phyloP scores from a whole-genome alignment of 2,329 filamentous ascomycete genomes.

The Colletotrichum lentis region DNA sequence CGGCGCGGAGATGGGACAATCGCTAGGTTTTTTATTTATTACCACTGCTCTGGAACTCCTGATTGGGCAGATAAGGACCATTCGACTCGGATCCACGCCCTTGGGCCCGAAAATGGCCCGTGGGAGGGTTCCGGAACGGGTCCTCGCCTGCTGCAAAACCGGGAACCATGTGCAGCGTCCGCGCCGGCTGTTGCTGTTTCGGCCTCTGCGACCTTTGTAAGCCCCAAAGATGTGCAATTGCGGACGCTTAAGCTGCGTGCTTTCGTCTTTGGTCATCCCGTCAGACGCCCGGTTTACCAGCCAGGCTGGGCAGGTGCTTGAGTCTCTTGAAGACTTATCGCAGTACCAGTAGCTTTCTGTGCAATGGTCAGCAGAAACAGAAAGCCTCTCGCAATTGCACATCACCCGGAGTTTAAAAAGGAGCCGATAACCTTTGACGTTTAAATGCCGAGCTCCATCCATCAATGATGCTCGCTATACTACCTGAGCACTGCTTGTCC shows the following conservation, averaged over 20 bases:
- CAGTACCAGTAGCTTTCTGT: not conserved
- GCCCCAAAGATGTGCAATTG: not conserved
- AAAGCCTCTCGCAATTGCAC: not conserved
- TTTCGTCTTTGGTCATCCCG: not conserved
- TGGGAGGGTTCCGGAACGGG: slow-evolving; percentile 5
- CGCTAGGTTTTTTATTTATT: not conserved
- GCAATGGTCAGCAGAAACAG: slow-evolving; percentile 1
- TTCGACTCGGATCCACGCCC: slow-evolving; percentile 16
- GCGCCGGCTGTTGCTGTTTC: slow-evolving; percentile 1
- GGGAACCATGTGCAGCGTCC: not conserved
- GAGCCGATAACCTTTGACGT: not conserved
- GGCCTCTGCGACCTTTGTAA: not conserved
- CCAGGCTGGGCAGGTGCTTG: not conserved
- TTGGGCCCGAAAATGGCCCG: slow-evolving; percentile 21
- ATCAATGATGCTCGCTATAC: not conserved
- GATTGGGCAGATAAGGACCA: slow-evolving; percentile 13
- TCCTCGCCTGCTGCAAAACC: not conserved
- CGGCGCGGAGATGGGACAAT: slow-evolving; percentile 35
- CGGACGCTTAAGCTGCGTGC: not conserved
- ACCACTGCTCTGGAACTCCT: not conserved
- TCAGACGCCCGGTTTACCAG: not conserved
- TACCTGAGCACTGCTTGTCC: not conserved
- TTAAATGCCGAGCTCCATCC: not conserved
- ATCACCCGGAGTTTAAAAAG: not conserved
- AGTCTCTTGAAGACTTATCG: not conserved